Conservation (phyloP, 2,329 filamentous ascomycete genomes). For the Coniochaeta sp. region DNA sequence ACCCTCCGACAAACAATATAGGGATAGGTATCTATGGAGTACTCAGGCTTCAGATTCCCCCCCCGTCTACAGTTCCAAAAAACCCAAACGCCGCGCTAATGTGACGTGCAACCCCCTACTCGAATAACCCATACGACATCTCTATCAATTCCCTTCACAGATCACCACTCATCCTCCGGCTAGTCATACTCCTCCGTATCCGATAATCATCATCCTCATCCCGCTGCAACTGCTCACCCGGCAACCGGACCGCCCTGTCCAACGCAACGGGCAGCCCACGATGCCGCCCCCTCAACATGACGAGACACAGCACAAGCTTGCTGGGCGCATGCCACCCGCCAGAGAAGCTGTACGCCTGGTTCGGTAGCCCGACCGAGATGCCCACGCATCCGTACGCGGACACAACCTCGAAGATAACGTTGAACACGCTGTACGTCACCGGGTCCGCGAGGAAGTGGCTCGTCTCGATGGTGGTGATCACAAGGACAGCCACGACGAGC, state of each 20-base stretch:
- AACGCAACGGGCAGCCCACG: slow-evolving; percentile 46
- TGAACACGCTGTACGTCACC: slow-evolving; percentile 48
- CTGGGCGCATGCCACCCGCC: slow-evolving; percentile 45
- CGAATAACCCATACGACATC: background rate
- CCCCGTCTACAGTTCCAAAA: background rate
- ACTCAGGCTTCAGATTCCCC: background rate
- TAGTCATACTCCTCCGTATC: slow-evolving; percentile 28
- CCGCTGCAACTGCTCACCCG: slow-evolving; percentile 23
- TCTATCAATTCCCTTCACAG: background rate
- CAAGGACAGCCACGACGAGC: slow-evolving; percentile 51
- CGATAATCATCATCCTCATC: slow-evolving; percentile 33
- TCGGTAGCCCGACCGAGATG: slow-evolving; percentile 45
- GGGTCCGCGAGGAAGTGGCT: slow-evolving; percentile 44
- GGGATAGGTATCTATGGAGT: too few relatives aligned
- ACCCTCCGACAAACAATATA: too few relatives aligned
- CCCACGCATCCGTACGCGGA: slow-evolving; percentile 53
- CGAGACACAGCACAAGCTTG: slow-evolving; percentile 49
- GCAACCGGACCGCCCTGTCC: slow-evolving; percentile 41
- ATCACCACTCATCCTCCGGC: slow-evolving; percentile 17
- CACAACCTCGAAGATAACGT: slow-evolving; percentile 48
- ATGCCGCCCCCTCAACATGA: slow-evolving; percentile 49
- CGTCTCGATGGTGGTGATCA: slow-evolving; percentile 52
- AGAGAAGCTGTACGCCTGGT: slow-evolving; percentile 44
- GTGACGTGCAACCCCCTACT: background rate
- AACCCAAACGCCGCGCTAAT: background rate